Base-by-base conservation (phyloP, 306 rosid species). In the Senna siamea region DNA sequence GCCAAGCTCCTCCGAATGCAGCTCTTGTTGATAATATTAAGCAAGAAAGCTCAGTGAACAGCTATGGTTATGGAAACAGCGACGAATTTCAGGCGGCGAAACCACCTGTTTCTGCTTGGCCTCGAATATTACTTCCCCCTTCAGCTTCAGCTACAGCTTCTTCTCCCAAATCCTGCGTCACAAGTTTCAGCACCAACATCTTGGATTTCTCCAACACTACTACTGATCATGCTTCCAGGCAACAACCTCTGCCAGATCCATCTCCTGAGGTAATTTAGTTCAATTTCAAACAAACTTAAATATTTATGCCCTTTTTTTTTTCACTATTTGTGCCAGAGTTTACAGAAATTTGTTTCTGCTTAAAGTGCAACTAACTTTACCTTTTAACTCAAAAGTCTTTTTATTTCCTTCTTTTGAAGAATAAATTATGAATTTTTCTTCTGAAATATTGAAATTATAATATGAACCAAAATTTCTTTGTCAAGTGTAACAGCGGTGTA, bases 401-500 rank as follows among this genome's bases (percentile, higher is more conserved):
- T 32, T 32, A 32, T 32, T 32, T 5, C 40, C 40, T 37, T 37
- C 40, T 37, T 37, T 37, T 37, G 0, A 37, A 1, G 40, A 37
- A 37, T 37, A 7, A 37, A 37, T 26, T 26, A 26, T 26, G 30
- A 26, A 1, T 26, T 26, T 26, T 26, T 26, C 3, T 26, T 26
- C 3, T 26, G 30, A 26, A n/a, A n/a, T n/a, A n/a, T n/a, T n/a
- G n/a, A n/a, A n/a, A n/a, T n/a, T n/a, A n/a, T n/a, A n/a, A n/a
- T n/a, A n/a, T n/a, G n/a, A n/a, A n/a, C n/a, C n/a, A n/a, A 26
- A 26, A 26, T 69, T 56, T 50, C 5, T 75, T 76, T 66, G 38
- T 60, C 37, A 55, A 94, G 99, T 83, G 98, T 69, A 92, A 95
- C 78, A 95, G 96, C 87, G 97, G 96, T 81, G 99, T 97, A 89